Evolutionary conservation across 1,284 basidiomycete genomes (phyloP), one percentile per base, ranked within the genome.

Genomic region (Hemileia vastatrix): DNA sequence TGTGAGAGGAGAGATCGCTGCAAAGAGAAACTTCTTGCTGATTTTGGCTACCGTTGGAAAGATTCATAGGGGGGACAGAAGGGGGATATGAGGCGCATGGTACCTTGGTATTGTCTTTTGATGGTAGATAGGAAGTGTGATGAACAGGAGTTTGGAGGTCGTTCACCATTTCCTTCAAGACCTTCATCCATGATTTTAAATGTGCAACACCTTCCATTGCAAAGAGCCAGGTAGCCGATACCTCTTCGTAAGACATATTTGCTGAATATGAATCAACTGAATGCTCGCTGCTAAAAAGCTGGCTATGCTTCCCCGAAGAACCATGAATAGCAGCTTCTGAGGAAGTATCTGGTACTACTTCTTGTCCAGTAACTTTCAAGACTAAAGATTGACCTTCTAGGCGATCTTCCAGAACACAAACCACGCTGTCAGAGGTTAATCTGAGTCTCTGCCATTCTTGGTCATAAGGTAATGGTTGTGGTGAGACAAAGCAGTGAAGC

Each of bases 371-470:
- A 19, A 53, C 32, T 27, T 53, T 53, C 32, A 53, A 53, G 8
- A 53, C 51, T 53, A 53, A 53, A 5, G 24, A 31, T 53, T 53
- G 18, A 53, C 51, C 51, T 27, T n/a, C 23, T 15, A 53, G 15
- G 2, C 32, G 18, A 27, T 53, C 19, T 53, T 53, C 51, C n/a
- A 53, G 32, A 13, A 53, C 24, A 53, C 51, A 53, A 53, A 53
- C 31, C 2, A 53, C 32, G n/a, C 24, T 31, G n/a, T 27, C 19
- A 3, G 51, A 21, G 24, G 11, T 15, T 5, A 53, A 4, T 31
- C 24, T 31, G 2, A 53, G 19, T 33, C 51, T 32, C 2, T n/a
- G 6, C 15, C 15, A 31, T 53, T 53, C 51, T 49, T 21, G 24
- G 2, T 49, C 48, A 19, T 2, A 3, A 4, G 19, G 48, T 21